phyloP scores from a whole-genome alignment of 2,329 filamentous ascomycete genomes.

The Pestalotiopsis sp. region DNA sequence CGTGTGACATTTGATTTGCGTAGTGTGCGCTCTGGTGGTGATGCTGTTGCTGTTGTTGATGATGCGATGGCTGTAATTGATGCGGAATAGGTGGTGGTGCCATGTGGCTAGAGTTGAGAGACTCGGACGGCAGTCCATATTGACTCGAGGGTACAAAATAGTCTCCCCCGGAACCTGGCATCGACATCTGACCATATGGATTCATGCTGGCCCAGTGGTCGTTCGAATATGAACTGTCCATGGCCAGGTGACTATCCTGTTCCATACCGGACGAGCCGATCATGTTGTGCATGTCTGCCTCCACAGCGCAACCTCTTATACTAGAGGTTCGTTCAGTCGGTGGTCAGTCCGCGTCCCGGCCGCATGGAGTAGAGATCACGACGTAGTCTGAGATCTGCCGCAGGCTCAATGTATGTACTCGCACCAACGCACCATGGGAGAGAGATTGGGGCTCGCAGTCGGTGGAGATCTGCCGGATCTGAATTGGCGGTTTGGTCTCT shows the following conservation, averaged over 20 bases:
- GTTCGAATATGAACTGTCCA: conserved; percentile 44
- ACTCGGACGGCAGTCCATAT: conserved; percentile 52
- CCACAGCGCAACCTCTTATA: conserved; percentile 24
- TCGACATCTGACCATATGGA: conserved; percentile 69
- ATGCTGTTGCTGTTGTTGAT: conserved; percentile 34
- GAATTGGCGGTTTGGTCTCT: conserved; percentile 38
- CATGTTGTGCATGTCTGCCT: conserved; percentile 48
- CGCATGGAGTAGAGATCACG: conserved; percentile 27
- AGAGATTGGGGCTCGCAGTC: conserved; percentile 28
- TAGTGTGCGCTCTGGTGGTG: conserved; percentile 34
- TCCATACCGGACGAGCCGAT: conserved; percentile 49
- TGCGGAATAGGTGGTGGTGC: conserved; percentile 65
- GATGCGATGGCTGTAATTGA: conserved; percentile 44
- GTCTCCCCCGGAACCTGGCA: conserved; percentile 69
- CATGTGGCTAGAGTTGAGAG: conserved; percentile 47
- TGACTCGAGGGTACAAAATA: conserved; percentile 60
- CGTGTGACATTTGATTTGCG: conserved; percentile 58
- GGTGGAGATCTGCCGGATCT: conserved; percentile 36
- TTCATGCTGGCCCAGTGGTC: conserved; percentile 61
- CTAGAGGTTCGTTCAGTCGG: conserved; percentile 17
- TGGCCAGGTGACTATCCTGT: conserved; percentile 47
- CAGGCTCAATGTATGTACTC: conserved; percentile 24
- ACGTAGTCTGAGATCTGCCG: conserved; percentile 23
- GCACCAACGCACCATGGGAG: conserved; percentile 23
- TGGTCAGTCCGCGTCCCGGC: conserved; percentile 23